Base-by-base conservation (phyloP, 768 basidiomycete species). In the Kwoniella bestiolae region DNA sequence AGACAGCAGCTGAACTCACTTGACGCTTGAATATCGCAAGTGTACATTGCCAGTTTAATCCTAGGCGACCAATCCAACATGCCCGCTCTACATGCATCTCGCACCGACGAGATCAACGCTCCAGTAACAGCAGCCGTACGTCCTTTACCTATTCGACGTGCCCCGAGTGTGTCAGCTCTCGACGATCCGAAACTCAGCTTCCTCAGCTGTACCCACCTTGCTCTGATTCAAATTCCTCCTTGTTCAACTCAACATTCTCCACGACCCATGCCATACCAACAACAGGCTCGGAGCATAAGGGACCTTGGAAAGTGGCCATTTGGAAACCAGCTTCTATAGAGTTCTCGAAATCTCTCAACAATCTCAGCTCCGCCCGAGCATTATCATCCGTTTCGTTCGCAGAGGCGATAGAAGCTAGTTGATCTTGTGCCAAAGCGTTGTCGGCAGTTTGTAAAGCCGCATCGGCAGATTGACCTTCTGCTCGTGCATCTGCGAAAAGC, bases 1-100 rank as follows among this genome's bases (percentile, higher is more conserved):
- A 58, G 35, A 63, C 44, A 29, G 5, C 12, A 28, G 35, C 41
- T 47, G 32, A 14, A 85, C 91, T 77, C 79, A 97, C 94, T 92
- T 16, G 95, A 94, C 1, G 94, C 92, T 82, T 97, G 96, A 59
- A 99, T 98, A 76, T 98, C 94, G 81, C 95, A 99, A 12, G 90
- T 89, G 80, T 99, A 99, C 93, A 98, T 98, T 0, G 96, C 96
- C 71, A 99, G 83, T 88, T 94, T 91, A 71, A 99, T 85, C 63
- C 96, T 85, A 14, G 96, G 96, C 1, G 94, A 97, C 96, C 96
- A 99, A 80, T 98, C 96, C 49, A 98, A 83, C 62, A 99, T 79
- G 0, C 91, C 94, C 69, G 88, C 90, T 65, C 91, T 86, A 78
- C 94, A 98, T 0, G 92, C 89, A 72, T 99, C 96, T 79, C 89